Evolutionary conservation across 768 basidiomycete genomes (phyloP), one percentile per base, ranked within the genome.

Genomic region (Rhodocollybia butyracea): DNA sequence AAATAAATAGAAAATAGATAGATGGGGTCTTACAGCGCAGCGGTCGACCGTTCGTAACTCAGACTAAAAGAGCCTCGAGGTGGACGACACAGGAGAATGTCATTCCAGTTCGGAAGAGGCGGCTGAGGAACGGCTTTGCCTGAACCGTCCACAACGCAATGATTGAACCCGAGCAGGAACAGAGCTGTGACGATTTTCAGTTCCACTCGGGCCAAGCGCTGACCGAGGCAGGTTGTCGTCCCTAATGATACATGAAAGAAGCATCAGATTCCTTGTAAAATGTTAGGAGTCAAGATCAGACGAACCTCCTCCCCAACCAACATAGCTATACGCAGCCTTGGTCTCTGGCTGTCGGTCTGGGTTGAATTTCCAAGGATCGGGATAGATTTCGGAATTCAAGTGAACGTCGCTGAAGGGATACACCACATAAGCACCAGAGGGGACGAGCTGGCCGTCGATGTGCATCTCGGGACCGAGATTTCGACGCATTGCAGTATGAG

Each of bases 351-450:
- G 39, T 68, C 83, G 74, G 63, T 72, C 66, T 56, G 89, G 89
- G 72, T 90, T 85, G 63, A 88, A 91, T 61, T 73, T 82, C 86
- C 86, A 88, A 36, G 89, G 89, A 66, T 90, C 81, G 45, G 83
- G 80, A 67, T 91, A 91, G 21, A 91, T 68, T 57, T 79, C 76
- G 38, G 84, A 76, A 68, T 90, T 78, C 34, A 91, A 80, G 70
- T 91, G 89, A 40, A 89, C 84, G 64, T 87, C 85, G 66, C 85
- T 86, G 68, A 89, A 90, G 41, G 88, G 89, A 70, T 89, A 91
- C 41, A 89, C 76, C 46, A 89, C 80, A 64, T 87, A 90, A 52
- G 87, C 80, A 55, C 88, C 89, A 21, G 85, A 83, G 30, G 87
- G 87, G 29, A 91, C 79, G 36, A 77, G 70, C 69, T 84, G 87